These are phyloP conservation scores for Saussurea involucrata DNA, from an alignment of 129 eudicot species.

Conservation along the genomic window DNA sequence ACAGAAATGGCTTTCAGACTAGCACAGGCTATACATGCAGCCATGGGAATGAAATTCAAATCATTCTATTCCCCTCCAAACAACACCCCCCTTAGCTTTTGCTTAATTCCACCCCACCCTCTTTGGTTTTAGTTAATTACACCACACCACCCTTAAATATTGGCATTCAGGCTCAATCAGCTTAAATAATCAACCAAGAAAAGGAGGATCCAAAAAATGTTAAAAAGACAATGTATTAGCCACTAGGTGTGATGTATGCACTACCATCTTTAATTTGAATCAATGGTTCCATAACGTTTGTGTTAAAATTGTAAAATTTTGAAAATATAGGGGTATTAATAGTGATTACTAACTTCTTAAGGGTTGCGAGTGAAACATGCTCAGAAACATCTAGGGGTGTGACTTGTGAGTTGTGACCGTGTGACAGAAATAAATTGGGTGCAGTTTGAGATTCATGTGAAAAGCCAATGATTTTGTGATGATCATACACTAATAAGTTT, in stretches of 20 bases:
- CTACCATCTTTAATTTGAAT: neutral
- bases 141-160: neutral
- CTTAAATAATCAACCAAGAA: neutral
- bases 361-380: conserved; percentile 7
- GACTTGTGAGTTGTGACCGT: no score
- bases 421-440: conserved; percentile 17
- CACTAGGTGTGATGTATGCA: neutral
- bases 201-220: neutral
- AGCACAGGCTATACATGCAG: conserved; percentile 1
- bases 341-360: neutral
- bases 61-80: neutral
- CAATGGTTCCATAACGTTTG: neutral
- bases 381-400: neutral
- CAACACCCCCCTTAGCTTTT: conserved; percentile 12
- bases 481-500: conserved; percentile 11
- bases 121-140: neutral
- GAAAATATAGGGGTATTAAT: neutral
- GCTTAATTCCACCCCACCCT: neutral
- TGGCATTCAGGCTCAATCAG: neutral
- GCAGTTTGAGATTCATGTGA: conserved; percentile 11
- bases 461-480: conserved; percentile 23
- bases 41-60: conserved; percentile 23
- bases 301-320: neutral
- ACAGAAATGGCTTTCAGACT: conserved; percentile 25
- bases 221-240: no score